Evolutionary conservation across 805 yeast species (phyloP), one percentile per base, ranked within the genome.

Genomic region (Metschnikowia picachoensis): DNA sequence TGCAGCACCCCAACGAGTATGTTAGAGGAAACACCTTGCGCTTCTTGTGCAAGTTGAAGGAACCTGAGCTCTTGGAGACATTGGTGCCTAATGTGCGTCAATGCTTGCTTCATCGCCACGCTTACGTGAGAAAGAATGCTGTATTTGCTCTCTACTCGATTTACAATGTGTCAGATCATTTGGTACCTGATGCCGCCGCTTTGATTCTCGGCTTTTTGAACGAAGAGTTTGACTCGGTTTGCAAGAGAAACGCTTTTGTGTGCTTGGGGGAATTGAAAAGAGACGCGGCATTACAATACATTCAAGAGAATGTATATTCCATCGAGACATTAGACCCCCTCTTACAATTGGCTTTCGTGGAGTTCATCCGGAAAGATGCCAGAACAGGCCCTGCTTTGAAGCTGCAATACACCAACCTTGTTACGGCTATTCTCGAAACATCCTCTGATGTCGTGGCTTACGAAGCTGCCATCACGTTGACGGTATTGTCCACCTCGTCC

Each of bases 1-100:
- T 94, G 58, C 97, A 91, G 70, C 99, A 95, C 70, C 97, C 99
- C 42, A 94, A 94, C 73, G 99, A 94, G 69, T 94, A 85, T 64
- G 85, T 94, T 54, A 82, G 98, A 60, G 99, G 99, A 57, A 89
- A 89, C 60, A 92, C 98, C 9, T 76, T 94, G 67, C 82, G 98
- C 60, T 92, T 90, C 67, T 77, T 95, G 61, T 80, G 92, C 49
- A 95, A 94, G 64, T 76, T 94, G 63, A 85, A 83, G 62, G 98
- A 94, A 70, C 85, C 95, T 2, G 99, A 94, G 66, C 78, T 94
- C 53, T 77, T 94, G 62, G 99, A 95, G 69, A 96, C 97, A 43
- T 78, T 94, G 67, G 94, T 94, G 35, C 97, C 98, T 29, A 83
- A 94, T 35, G 91, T 90, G 37, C 81, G 97, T 60, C 81, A 82